Base-by-base conservation (phyloP, 2,329 filamentous ascomycete genomes). In the Beauveria rudraprayagi region DNA sequence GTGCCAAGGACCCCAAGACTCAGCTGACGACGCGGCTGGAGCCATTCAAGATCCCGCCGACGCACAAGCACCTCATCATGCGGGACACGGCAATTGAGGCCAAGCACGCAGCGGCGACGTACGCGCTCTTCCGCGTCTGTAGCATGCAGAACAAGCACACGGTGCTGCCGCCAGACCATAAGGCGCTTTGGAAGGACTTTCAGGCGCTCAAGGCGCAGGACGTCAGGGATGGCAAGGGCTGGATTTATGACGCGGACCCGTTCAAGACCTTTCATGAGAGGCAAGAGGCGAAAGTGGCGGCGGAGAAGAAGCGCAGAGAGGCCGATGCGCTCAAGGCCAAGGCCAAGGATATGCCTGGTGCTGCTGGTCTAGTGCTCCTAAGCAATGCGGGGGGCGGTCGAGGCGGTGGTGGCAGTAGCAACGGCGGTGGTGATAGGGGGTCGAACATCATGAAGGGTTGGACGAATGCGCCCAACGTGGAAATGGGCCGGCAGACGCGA, bases 61-160 rank as follows among this genome's bases (percentile, higher is more conserved):
- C 84, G 57, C 87, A 94, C 70, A 89, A 89, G 67, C 84, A 93
- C 62, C 79, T 94, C 62, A 88, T 91, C 26, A 80, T 82, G 58
- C 88, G 90, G 70, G 83, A 90, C 7, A 94, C 90, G 5, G 86
- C 92, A 1, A 81, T 97, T 10, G 94, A 99, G 77, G 93, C 94
- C 22, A 87, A 89, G 63, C 93, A 99, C 77, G 94, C 95, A 66
- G 92, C 92, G 9, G 94, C 94, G 4, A 91, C 92, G 0, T 97
- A 95, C 75, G 90, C 88, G 3, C 81, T 99, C 9, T 97, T 94
- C 71, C 84, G 94, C 55, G 90, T 97, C 3, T 93, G 90, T 73
- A 97, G 89, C 70, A 96, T 95, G 87, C 92, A 92, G 75, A 97
- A 97, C 71, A 85, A 97, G 68, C 91, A 96, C 71, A 95, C 92